Evolutionary conservation across 805 yeast species (phyloP).

Genomic region (Geotrichum ghanense): DNA sequence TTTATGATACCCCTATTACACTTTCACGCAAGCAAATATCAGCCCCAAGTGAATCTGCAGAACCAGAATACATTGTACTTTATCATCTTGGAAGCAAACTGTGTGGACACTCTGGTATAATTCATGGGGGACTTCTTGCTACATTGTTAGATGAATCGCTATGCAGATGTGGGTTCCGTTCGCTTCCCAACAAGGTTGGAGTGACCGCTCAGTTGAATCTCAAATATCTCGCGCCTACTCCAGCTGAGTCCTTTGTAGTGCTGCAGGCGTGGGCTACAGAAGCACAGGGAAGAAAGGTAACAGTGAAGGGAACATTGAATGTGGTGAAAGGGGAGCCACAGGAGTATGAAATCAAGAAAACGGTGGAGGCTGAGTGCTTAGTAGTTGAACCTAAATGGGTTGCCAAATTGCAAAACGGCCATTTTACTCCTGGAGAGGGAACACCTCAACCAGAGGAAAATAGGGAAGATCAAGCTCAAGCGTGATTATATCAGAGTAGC

Average conservation of each 20-base stretch:
- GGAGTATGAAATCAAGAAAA: slow-evolving; percentile 11
- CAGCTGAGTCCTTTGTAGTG: slow-evolving; percentile 52
- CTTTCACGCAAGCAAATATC: slow-evolving; percentile 10
- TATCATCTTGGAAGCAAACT: slow-evolving; percentile 60
- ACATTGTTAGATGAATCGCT: slow-evolving; percentile 79
- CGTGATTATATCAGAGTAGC: no score
- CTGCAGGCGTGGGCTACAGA: slow-evolving; percentile 56
- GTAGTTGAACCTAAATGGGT: slow-evolving; percentile 31
- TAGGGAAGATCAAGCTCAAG: no score
- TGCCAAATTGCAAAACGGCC: slow-evolving; percentile 11
- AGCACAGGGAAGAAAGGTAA: slow-evolving; percentile 68
- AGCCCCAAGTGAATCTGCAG: slow-evolving; percentile 10
- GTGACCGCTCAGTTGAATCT: slow-evolving; percentile 74
- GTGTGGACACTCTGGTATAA: slow-evolving; percentile 56
- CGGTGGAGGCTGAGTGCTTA: slow-evolving; percentile 24
- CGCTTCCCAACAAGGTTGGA: slow-evolving; percentile 70
- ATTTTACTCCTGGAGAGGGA: background rate
- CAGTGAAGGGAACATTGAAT: slow-evolving; percentile 56
- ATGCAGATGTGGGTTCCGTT: slow-evolving; percentile 76
- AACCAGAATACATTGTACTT: slow-evolving; percentile 43
- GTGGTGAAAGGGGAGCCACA: slow-evolving; percentile 24
- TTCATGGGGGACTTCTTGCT: slow-evolving; percentile 82
- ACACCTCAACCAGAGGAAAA: background rate
- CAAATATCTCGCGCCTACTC: slow-evolving; percentile 46
- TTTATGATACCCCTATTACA: slow-evolving; percentile 14